Conservation (phyloP, 129 eudicot genomes). For the Kitagawia praeruptora region DNA sequence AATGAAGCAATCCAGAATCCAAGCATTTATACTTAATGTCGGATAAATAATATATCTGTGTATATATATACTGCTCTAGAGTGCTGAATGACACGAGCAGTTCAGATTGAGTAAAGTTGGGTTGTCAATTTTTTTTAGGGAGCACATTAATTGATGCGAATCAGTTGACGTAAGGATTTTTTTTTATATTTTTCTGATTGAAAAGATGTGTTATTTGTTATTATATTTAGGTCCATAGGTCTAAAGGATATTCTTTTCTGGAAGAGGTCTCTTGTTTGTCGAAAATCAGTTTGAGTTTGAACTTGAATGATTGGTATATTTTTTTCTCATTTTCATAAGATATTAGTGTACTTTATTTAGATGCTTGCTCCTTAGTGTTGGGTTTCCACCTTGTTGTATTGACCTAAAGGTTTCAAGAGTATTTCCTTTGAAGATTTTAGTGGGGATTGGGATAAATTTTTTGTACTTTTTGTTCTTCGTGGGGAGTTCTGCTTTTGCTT, state of each 20-base stretch:
- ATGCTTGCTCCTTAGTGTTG: not conserved
- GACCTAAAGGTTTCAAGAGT: not conserved
- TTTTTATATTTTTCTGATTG: too few relatives aligned
- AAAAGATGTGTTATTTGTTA: not conserved
- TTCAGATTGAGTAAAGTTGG: not conserved
- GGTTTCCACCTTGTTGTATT: not conserved
- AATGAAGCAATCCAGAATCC: too few relatives aligned
- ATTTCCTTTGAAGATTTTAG: not conserved
- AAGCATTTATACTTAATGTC: too few relatives aligned
- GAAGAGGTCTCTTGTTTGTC: not conserved
- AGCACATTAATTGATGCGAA: not conserved
- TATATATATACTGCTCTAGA: too few relatives aligned
- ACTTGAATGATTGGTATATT: not conserved
- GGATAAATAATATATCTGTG: too few relatives aligned
- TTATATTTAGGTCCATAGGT: not conserved
- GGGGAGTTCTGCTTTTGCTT: not conserved
- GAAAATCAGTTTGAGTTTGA: not conserved
- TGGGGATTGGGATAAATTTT: not conserved
- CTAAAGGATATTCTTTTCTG: not conserved
- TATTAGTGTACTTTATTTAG: not conserved
- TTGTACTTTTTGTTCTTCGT: not conserved
- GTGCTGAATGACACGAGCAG: not conserved
- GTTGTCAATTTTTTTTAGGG: not conserved
- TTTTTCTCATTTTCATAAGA: not conserved
- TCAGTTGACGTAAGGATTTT: not conserved